Evolutionary conservation across 371 early-diverging fungal genomes (phyloP), one percentile per base, ranked within the genome.

Genomic region (Fennellomyces sp.): DNA sequence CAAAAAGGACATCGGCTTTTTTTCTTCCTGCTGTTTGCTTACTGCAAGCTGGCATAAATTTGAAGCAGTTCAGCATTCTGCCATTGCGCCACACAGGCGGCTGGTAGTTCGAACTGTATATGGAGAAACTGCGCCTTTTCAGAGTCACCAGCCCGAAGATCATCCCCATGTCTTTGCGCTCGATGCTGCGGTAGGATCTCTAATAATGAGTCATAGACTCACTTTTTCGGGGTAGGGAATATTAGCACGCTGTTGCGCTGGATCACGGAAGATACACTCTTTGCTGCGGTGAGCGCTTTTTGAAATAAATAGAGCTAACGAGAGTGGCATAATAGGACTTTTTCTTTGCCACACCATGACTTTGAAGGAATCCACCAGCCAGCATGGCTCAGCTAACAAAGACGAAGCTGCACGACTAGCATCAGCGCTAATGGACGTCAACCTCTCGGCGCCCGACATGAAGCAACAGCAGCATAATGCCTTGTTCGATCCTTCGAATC

Each of bases 401-500:
- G 36, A 54, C 25, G 55, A 54, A 38, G 39, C 55, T 38, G 15
- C 55, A 0, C 55, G 35, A 27, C 17, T 54, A 25, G 55, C 55
- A 10, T 38, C 55, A 8, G 38, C n/a, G 4, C 55, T 54, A 10
- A 15, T 54, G 55, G 38, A 54, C 35, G n/a, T 54, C 39, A 54
- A 26, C 11, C 19, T 54, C n/a, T 28, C 36, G 27, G 26, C 23
- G 7, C 38, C 41, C 15, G 56, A 56, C 29, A 56, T 39, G 41
- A 30, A 41, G 28, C n/a, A 41, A 15, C 25, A 42, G 19, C 56
- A 56, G 23, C 56, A 56, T 0, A 42, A 47, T 45, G 25, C 33
- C 19, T 31, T 56, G n/a, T 56, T 56, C 15, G 45, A 56, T 56
- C 56, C 56, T 29, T 15, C 33, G 19, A 28, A 47, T 28, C 56